Evolutionary conservation across 2,329 filamentous ascomycete genomes (phyloP), one percentile per base, ranked within the genome.

Genomic region (Berkeleyomyces rouxiae): DNA sequence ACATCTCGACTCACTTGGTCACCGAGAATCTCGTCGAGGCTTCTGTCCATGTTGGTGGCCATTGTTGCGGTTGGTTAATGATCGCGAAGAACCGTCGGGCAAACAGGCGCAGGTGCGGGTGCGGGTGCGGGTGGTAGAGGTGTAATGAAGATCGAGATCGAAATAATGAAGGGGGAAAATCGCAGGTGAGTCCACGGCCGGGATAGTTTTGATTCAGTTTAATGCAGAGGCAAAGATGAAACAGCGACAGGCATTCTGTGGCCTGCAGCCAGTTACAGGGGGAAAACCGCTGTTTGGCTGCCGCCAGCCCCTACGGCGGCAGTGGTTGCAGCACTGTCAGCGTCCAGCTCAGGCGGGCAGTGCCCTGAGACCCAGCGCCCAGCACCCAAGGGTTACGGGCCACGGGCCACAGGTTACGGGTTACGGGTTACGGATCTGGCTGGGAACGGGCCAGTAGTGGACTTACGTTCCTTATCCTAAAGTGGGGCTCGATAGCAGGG

Each of bases 11-110:
- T 60, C 70, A 77, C 75, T 70, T 72, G 75, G 66, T 81, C 78
- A 64, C 76, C 77, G 67, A 81, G 78, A 68, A 81, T 81, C 70
- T 82, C 79, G 70, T 81, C 79, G 40, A 81, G 77, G 64, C 78
- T 79, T 67, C 77, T 78, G 67, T 79, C 78, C 77, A 81, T 78
- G 65, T 74, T 76, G 65, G 72, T 71, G 61, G 72, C 69, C 73
- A 74, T 76, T 62, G 46, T 69, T 64, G 43, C 37, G 39, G 37
- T 23, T 31, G 36, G 37, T 23, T 13, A 42, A 58, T 42, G 16
- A 31, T 16, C n/a, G 23, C 40, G 39, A 16, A 61, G 6, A 37
- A 40, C 16, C 11, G 10, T 13, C 23, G 11, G 39, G 23, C 33
- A 59, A 47, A 13, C 44, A 23, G 42, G 7, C 7, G 44, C 46